These are phyloP conservation scores for Exophiala phaeomuriformis DNA, from an alignment of 2,329 filamentous ascomycete species.

Conservation along the genomic window DNA sequence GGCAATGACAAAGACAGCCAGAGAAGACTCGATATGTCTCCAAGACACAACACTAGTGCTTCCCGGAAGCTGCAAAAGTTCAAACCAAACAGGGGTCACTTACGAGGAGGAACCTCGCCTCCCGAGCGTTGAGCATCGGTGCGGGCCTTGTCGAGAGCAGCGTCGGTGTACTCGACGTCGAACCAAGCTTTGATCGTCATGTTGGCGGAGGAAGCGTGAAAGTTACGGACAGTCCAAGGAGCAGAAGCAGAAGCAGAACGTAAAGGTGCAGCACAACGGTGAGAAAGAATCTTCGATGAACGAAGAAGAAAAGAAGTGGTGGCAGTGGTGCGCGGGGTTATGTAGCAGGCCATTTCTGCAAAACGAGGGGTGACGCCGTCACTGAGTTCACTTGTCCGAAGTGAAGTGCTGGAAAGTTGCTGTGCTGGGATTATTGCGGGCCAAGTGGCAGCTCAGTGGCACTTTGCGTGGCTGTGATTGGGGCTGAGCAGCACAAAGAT, in stretches of 20 bases:
- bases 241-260: neutral
- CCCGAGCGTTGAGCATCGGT: constrained; percentile 35
- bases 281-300: constrained; percentile 5
- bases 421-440: too few relatives aligned
- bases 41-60: too few relatives aligned
- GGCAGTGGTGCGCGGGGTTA: constrained; percentile 35
- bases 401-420: too few relatives aligned
- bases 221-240: constrained; percentile 14
- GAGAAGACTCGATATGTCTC: too few relatives aligned
- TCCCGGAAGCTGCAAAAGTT: too few relatives aligned
- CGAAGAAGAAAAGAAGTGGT: constrained; percentile 20
- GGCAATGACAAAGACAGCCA: too few relatives aligned
- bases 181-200: constrained; percentile 74
- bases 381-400: too few relatives aligned
- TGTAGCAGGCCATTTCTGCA: neutral
- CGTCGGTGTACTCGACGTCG: constrained; percentile 58
- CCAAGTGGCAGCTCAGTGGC: too few relatives aligned
- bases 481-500: too few relatives aligned
- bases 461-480: too few relatives aligned
- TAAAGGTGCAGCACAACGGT: constrained; percentile 1
- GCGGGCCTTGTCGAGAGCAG: constrained; percentile 54
- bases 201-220: constrained; percentile 50
- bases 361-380: neutral
- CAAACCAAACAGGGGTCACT: neutral
- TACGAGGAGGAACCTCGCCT: constrained; percentile 16